phyloP scores from a whole-genome alignment of 768 basidiomycete genomes.

The Suillus bovinus region DNA sequence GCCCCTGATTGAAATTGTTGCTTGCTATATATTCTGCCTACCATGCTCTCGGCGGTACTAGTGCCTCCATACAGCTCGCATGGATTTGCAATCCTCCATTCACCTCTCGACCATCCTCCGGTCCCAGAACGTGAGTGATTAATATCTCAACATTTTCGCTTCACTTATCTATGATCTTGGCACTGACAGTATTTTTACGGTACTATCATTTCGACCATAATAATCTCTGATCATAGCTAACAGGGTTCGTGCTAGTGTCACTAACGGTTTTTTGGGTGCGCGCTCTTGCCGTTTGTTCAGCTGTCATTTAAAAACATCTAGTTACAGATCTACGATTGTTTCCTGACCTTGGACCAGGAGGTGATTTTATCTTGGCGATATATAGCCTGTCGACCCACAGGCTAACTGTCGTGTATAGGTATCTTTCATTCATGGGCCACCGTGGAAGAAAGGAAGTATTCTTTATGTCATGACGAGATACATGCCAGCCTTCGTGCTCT shows the following conservation, averaged over 20 bases:
- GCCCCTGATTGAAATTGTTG: no score
- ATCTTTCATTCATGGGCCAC: neutral
- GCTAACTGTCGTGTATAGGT: neutral
- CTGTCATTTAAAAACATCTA: neutral
- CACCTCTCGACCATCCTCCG: neutral
- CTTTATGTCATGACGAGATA: neutral
- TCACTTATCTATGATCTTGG: neutral
- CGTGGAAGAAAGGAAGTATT: neutral
- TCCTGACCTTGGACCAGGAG: slow-evolving; percentile 5
- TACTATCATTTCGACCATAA: neutral
- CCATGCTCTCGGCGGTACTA: neutral
- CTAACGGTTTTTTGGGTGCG: neutral
- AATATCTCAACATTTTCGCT: neutral
- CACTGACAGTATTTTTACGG: neutral
- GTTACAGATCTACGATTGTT: neutral
- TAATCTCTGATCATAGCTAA: neutral
- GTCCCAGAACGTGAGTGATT: neutral
- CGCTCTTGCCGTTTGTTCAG: neutral
- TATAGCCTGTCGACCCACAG: neutral
- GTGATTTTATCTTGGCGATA: neutral
- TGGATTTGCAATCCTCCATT: neutral
- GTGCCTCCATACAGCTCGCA: neutral
- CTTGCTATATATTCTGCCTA: neutral
- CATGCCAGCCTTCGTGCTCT: neutral
- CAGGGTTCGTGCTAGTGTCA: neutral